phyloP scores from a whole-genome alignment of 768 basidiomycete species.

The Amanita phalloides region DNA sequence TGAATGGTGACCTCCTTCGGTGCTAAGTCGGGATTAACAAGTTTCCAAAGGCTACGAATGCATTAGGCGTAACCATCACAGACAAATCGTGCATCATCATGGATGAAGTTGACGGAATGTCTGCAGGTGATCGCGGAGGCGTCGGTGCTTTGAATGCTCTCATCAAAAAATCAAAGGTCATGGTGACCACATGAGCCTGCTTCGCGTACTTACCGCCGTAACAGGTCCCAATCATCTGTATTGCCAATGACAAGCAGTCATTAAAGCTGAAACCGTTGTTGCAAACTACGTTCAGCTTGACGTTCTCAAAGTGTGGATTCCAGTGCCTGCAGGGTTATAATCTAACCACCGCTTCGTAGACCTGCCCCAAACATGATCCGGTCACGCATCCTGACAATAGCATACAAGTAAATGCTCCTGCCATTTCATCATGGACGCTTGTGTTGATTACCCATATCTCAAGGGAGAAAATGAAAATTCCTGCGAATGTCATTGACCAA shows the following conservation, averaged over 20 bases:
- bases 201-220: neutral
- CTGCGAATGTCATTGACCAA: slow-evolving; percentile 85
- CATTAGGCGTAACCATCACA: slow-evolving; percentile 64
- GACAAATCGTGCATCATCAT: slow-evolving; percentile 86
- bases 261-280: slow-evolving; percentile 86
- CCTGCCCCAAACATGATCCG: slow-evolving; percentile 70
- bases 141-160: slow-evolving; percentile 87
- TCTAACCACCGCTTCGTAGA: slow-evolving; percentile 27
- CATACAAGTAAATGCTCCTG: slow-evolving; percentile 57
- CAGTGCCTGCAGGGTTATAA: neutral
- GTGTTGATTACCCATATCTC: neutral
- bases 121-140: slow-evolving; percentile 92
- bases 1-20: slow-evolving; percentile 13
- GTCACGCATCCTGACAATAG: slow-evolving; percentile 79
- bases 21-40: neutral
- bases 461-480: slow-evolving; percentile 92
- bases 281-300: slow-evolving; percentile 58
- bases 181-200: neutral
- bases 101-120: slow-evolving; percentile 99
- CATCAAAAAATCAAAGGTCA: slow-evolving; percentile 87
- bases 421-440: neutral
- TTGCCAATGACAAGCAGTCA: slow-evolving; percentile 84
- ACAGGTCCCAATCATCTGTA: slow-evolving; percentile 94
- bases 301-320: slow-evolving; percentile 61
- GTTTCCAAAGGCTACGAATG: slow-evolving; percentile 36